Evolutionary conservation across 441 rosid genomes (phyloP).

Genomic region (Adansonia rubrostipa): DNA sequence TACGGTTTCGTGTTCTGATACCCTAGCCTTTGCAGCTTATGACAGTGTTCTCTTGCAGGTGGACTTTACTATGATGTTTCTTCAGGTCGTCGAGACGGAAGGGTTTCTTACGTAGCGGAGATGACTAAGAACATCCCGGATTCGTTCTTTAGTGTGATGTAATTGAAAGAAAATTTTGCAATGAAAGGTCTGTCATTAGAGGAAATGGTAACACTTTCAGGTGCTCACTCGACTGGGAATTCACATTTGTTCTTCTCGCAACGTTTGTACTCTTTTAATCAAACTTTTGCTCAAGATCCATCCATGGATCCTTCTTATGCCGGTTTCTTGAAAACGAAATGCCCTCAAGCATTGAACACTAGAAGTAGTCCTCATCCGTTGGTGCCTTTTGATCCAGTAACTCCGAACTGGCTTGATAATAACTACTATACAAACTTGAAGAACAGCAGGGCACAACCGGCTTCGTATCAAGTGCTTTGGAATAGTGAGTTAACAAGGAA

Average conservation of each 20-base stretch:
- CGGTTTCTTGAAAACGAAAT: slow-evolving; percentile 37
- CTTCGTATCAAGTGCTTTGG: slow-evolving; percentile 39
- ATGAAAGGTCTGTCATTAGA: slow-evolving; percentile 39
- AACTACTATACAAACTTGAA: slow-evolving; percentile 37
- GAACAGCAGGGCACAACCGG: slow-evolving; percentile 7
- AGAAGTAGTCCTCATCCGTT: slow-evolving; percentile 15
- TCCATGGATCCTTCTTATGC: slow-evolving; percentile 36
- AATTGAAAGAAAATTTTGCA: slow-evolving; percentile 32
- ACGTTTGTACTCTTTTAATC: slow-evolving; percentile 41
- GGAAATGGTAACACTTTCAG: slow-evolving; percentile 56
- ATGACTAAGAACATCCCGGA: too few species aligned
- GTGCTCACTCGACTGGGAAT: slow-evolving; percentile 48
- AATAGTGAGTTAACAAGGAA: slow-evolving; percentile 24
- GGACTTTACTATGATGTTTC: slow-evolving; percentile 34
- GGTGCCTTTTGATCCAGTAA: slow-evolving; percentile 27
- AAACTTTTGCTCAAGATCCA: slow-evolving; percentile 39
- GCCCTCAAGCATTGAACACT: slow-evolving; percentile 29
- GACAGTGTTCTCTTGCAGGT: slow-evolving; percentile 39
- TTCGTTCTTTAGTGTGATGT: background rate
- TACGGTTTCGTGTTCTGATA: slow-evolving; percentile 13
- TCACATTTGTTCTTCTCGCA: slow-evolving; percentile 39
- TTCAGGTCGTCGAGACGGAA: slow-evolving; percentile 45
- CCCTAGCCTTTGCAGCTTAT: slow-evolving; percentile 46
- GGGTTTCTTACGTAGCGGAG: slow-evolving; percentile 22
- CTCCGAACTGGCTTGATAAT: slow-evolving; percentile 40